Evolutionary conservation across 345 rosid species (phyloP), one percentile per base, ranked within the genome.

Genomic region (Cardamine chenopodiifolia): DNA sequence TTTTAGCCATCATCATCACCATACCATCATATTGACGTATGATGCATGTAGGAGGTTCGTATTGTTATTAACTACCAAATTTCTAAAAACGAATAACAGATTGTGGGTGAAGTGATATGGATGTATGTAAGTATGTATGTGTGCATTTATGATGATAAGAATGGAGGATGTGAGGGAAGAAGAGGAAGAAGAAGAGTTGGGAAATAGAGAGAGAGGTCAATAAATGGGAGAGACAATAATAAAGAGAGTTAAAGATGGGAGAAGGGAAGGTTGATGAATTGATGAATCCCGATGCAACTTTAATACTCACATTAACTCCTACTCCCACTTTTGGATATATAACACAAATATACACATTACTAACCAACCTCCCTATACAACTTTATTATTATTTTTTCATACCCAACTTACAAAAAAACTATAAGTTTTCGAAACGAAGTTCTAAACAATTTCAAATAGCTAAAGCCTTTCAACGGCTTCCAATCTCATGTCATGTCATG

Each of bases 201-300:
- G 71, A 18, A 54, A 42, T 15, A 58, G 23, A 47, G 12, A 20
- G 57, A 55, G 54, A 70, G 66, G 62, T 44, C 62, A 77, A 77
- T 77, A 71, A 77, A 77, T 77, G 72, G 47, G 72, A 65, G 72
- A 77, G 54, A 57, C 68, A 77, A 57, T 71, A 70, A 77, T 77
- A 71, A 77, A 77, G 66, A 77, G 67, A 77, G 17, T 68, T 68
- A 62, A 73, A 73, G 71, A 73, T 42, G 19, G 73, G 66, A 70
- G 76, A 63, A 57, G 67, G 81, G 76, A 58, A 71, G 72, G 76
- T 56, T 65, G 76, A 77, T 77, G 62, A 71, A 71, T 77, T 71
- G 66, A 77, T 71, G 80, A 77, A 57, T 65, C 76, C 72, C 63
- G 80, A 77, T 77, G 80, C 76, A 71, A 77, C 76, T 71, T 65